Evolutionary conservation across 805 yeast species (phyloP).

Genomic region (Saccharomycopsis lassenensis): DNA sequence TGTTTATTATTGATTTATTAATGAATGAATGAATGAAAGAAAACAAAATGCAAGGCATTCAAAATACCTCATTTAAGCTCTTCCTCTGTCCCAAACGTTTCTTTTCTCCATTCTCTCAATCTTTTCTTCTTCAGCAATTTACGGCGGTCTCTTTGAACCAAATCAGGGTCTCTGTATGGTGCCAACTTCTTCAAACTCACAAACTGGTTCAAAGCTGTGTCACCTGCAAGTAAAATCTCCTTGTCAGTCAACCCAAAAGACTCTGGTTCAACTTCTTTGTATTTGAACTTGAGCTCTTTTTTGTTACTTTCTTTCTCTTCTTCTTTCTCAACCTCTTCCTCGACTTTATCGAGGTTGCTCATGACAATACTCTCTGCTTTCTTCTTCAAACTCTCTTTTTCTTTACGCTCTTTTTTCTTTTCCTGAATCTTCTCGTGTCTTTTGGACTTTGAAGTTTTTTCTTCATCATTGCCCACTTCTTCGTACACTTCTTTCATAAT

Average conservation of each 20-base stretch:
- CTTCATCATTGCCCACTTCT: conserved; percentile 28
- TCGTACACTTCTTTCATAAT: conserved; percentile 31
- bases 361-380: conserved; percentile 75
- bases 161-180: conserved; percentile 74
- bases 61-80: conserved; percentile 23
- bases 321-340: conserved; percentile 50
- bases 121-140: conserved; percentile 75
- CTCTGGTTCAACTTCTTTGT: conserved; percentile 94
- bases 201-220: conserved; percentile 68
- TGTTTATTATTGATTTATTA: too few species aligned
- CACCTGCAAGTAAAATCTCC: conserved; percentile 87
- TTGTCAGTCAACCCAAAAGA: conserved; percentile 74
- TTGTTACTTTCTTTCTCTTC: conserved; percentile 35
- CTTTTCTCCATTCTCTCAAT: conserved; percentile 81
- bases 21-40: too few species aligned
- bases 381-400: conserved; percentile 47
- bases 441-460: conserved; percentile 20
- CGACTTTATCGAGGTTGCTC: conserved; percentile 49
- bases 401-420: conserved; percentile 48
- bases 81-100: conserved; percentile 56
- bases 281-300: conserved; percentile 53
- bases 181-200: conserved; percentile 90
- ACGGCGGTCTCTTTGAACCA: conserved; percentile 65
- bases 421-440: conserved; percentile 39
- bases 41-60: too few species aligned